Conservation (phyloP, 2,329 filamentous ascomycete species). For the Diaporthe eres region DNA sequence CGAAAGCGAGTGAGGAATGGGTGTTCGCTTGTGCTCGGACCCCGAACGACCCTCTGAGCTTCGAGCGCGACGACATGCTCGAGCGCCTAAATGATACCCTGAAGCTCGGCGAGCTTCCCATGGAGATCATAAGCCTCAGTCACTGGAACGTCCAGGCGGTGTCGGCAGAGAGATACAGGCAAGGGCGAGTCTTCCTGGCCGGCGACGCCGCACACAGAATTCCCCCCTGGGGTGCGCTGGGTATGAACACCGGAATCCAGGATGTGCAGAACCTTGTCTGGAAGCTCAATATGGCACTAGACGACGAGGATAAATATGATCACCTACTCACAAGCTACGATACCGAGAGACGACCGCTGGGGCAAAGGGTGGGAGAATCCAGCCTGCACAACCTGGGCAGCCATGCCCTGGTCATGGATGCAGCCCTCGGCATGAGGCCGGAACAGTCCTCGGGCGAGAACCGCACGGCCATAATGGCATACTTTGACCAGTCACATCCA, state of each 20-base stretch:
- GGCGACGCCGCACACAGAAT: constrained; percentile 55
- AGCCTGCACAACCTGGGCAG: constrained; percentile 50
- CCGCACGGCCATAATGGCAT: constrained; percentile 44
- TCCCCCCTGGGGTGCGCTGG: constrained; percentile 54
- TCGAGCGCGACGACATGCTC: constrained; percentile 43
- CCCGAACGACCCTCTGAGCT: constrained; percentile 46
- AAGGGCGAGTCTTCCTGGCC: constrained; percentile 51
- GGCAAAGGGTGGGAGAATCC: constrained; percentile 46
- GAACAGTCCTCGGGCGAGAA: constrained; percentile 46
- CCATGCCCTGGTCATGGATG: constrained; percentile 50
- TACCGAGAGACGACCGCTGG: constrained; percentile 52
- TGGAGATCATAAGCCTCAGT: constrained; percentile 50
- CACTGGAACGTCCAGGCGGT: constrained; percentile 52
- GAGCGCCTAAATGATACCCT: constrained; percentile 47
- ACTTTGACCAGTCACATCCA: constrained; percentile 46
- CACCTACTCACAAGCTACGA: constrained; percentile 51
- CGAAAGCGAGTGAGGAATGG: constrained; percentile 51
- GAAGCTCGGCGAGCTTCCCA: constrained; percentile 48
- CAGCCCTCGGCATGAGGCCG: constrained; percentile 49
- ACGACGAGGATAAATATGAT: constrained; percentile 43
- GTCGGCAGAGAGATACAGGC: constrained; percentile 47
- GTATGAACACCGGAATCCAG: constrained; percentile 54
- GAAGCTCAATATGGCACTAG: constrained; percentile 52
- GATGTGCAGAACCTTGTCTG: constrained; percentile 55
- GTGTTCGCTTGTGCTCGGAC: constrained; percentile 45